Percentiles rank a stretch among this genome's conserved stretches.
phyloP scores from a whole-genome alignment of 805 yeast species.

The Kluyveromyces nonfermentans region DNA sequence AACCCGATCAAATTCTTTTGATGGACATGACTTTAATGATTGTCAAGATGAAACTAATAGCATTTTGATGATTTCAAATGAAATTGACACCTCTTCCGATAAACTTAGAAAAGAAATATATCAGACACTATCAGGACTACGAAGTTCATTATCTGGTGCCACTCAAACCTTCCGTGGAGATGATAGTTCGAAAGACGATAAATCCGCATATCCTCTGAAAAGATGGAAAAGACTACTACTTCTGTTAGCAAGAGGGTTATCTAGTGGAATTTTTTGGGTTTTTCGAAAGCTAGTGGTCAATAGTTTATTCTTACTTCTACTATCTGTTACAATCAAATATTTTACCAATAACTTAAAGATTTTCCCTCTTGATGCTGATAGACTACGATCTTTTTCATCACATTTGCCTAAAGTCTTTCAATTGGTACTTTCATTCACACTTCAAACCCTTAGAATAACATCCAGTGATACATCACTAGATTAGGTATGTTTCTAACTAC shows the following conservation, averaged over 20 bases:
- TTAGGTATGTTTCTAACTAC: not conserved
- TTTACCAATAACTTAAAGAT: not conserved
- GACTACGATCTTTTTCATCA: not conserved
- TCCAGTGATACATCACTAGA: not conserved
- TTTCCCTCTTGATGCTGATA: not conserved
- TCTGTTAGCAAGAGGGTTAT: not conserved
- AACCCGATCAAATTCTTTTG: constrained; percentile 12
- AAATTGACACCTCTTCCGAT: constrained; percentile 6
- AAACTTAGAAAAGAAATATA: constrained; percentile 8
- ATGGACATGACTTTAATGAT: constrained; percentile 1
- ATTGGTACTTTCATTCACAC: not conserved
- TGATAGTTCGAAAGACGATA: not conserved
- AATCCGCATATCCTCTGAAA: not conserved
- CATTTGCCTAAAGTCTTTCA: not conserved
- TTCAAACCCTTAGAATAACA: not conserved
- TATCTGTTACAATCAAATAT: not conserved
- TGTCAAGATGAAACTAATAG: constrained; percentile 6
- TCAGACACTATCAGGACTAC: constrained; percentile 4
- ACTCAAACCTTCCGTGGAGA: not conserved
- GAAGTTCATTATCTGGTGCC: not conserved
- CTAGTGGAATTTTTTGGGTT: not conserved
- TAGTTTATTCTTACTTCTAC: no score
- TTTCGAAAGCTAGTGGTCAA: not conserved
- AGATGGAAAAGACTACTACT: not conserved
- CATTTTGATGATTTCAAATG: constrained; percentile 6